These are phyloP conservation scores for Cladophialophora chaetospira DNA, from an alignment of 2,329 filamentous ascomycete species.

Conservation along the genomic window DNA sequence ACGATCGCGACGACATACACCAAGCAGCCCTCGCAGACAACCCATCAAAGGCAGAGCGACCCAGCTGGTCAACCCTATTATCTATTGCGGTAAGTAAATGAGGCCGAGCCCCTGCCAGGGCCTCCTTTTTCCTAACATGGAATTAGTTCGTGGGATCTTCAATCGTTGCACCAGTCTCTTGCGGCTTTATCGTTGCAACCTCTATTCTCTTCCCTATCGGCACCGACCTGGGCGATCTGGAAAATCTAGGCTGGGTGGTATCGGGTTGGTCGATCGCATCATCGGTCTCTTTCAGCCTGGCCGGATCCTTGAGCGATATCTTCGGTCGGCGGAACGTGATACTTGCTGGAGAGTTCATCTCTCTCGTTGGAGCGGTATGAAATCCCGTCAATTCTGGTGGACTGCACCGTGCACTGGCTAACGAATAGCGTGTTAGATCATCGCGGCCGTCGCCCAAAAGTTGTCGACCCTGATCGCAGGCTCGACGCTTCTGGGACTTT, in stretches of 20 bases:
- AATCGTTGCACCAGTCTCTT: constrained; percentile 32
- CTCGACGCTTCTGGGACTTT: constrained; percentile 37
- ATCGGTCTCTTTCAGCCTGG: constrained; percentile 32
- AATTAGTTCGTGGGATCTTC: constrained; percentile 8
- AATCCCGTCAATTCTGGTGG: no score
- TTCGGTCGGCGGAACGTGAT: constrained; percentile 41
- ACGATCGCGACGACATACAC: constrained; percentile 18
- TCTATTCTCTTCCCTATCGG: constrained; percentile 14
- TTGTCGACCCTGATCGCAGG: constrained; percentile 42
- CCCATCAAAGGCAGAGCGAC: constrained; percentile 3
- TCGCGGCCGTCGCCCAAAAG: constrained; percentile 40
- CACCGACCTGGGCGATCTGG: constrained; percentile 9
- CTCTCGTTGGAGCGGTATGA: constrained; percentile 38
- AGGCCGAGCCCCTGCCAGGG: no score
- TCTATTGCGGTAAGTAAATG: constrained; percentile 10
- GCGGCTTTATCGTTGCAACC: constrained; percentile 35
- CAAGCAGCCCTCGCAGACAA: constrained; percentile 19
- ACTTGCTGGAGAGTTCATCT: constrained; percentile 36
- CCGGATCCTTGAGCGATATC: constrained; percentile 41
- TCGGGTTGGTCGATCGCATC: constrained; percentile 16
- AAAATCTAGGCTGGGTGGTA: constrained; percentile 8
- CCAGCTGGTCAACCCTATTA: constrained; percentile 7
- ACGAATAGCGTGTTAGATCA: no score
- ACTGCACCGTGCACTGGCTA: no score
- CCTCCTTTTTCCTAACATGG: not conserved